Conservation (phyloP, 257 asterid species). For the Capsicum chinense region DNA sequence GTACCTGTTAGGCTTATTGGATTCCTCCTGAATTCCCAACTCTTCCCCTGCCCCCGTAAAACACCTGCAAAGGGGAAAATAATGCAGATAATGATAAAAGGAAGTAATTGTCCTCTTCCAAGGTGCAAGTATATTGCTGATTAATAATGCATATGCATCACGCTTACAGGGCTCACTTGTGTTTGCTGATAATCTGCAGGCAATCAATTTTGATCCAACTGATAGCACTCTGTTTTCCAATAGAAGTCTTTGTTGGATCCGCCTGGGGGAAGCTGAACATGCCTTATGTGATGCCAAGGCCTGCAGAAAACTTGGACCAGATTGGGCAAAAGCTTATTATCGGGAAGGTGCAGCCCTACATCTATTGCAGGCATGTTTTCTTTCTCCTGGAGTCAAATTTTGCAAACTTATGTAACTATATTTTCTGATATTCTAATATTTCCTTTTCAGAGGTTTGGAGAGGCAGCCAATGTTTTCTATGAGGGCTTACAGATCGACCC, state of each 20-base stretch:
- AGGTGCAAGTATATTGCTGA: not conserved
- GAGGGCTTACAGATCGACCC: slow-evolving; percentile 87
- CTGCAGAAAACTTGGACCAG: slow-evolving; percentile 78
- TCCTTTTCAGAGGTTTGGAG: slow-evolving; percentile 72
- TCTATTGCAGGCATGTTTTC: slow-evolving; percentile 60
- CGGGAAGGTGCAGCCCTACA: slow-evolving; percentile 93
- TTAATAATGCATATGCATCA: not conserved
- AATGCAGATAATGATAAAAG: slow-evolving; percentile 13
- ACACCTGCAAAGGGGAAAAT: not conserved
- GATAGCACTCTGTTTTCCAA: slow-evolving; percentile 75
- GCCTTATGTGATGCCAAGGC: slow-evolving; percentile 88
- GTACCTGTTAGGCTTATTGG: slow-evolving; percentile 40
- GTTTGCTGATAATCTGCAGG: slow-evolving; percentile 54
- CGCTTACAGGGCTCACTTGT: not conserved
- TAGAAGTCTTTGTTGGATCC: slow-evolving; percentile 89
- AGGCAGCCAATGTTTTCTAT: slow-evolving; percentile 90
- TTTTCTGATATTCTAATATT: slow-evolving; percentile 18
- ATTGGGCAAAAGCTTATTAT: slow-evolving; percentile 94
- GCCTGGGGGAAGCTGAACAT: slow-evolving; percentile 78
- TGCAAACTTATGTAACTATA: slow-evolving; percentile 6
- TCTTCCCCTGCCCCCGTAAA: not conserved
- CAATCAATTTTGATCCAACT: slow-evolving; percentile 79
- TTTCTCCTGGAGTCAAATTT: slow-evolving; percentile 1
- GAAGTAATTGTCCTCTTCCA: not conserved
- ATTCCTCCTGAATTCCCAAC: not conserved